Base-by-base conservation (phyloP, 225 moss, liverwort and hornwort genomes). In the Marchantia paleacea region DNA sequence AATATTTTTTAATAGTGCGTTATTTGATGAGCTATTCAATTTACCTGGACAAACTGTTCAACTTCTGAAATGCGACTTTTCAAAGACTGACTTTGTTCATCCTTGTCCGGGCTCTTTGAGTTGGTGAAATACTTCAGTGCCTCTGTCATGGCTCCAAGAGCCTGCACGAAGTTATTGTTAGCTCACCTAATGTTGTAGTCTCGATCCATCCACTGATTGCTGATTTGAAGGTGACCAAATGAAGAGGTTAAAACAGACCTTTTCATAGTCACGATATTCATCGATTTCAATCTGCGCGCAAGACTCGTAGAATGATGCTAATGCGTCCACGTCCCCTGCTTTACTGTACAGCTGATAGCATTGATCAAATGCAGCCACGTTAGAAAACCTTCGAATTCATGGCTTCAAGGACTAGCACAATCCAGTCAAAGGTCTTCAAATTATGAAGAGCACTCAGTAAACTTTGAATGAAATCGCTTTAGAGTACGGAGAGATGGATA, bases 261-360 rank as follows among this genome's bases (percentile, higher is more conserved):
- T 99, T 14, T 92, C 91, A 71, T 99, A 94, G 81, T 99, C 91
- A 68, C 90, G 85, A 68, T 91, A 95, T 79, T 99, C 91, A 53
- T 92, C 95, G 64, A 99, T 94, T 80, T 99, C 95, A 75, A 95
- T 87, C 78, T 94, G 94, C 53, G 95, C 91, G 61, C 95, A 99
- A 0, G 92, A 90, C 86, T 99, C 99, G 72, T 95, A 94, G 75
- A 99, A 99, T 11, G 92, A 91, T 63, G 95, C 90, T 68, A 99
- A 83, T 64, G 91, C 89, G 52, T 89, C 91, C 99, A 94, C 91
- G 48, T 99, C 95, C 78, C 91, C 92, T 52, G 99, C 95, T 84
- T 95, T 94, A 62, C 86, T 92, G 81, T 94, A 99, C 95, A 99
- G 92, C 95, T 95, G 90, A 50, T 72, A 1, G 72, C 12, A n/a